phyloP scores from a whole-genome alignment of 805 yeast genomes.

The Candida wancherniae region DNA sequence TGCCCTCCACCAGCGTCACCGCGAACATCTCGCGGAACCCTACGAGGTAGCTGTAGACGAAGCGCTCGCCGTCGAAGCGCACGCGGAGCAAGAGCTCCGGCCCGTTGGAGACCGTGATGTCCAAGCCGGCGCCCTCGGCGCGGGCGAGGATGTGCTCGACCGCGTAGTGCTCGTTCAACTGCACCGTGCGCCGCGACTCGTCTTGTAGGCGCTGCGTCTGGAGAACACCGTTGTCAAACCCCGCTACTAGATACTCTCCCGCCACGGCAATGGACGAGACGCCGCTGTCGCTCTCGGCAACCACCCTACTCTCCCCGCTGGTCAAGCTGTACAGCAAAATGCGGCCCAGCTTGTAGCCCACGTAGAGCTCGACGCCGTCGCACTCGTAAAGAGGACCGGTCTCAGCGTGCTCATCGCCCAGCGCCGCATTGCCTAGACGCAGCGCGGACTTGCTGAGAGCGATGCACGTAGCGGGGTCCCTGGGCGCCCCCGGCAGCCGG shows the following conservation, averaged over 20 bases:
- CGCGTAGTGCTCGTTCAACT: constrained; percentile 6
- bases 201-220: constrained; percentile 9
- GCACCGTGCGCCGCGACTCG: constrained; percentile 1
- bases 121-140: not conserved
- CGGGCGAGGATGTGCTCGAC: constrained; percentile 6
- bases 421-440: constrained; percentile 1
- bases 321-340: constrained; percentile 21
- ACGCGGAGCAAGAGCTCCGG: constrained; percentile 21
- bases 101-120: constrained; percentile 20
- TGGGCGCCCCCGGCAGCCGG: constrained; percentile 18
- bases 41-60: constrained; percentile 15
- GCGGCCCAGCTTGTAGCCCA: constrained; percentile 39
- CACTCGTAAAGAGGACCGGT: constrained; percentile 44
- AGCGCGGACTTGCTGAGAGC: constrained; percentile 4
- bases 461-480: constrained; percentile 19
- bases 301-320: not conserved
- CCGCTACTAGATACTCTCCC: constrained; percentile 18
- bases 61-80: constrained; percentile 2
- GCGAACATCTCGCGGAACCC: constrained; percentile 24
- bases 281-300: no score
- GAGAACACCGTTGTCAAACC: constrained; percentile 17
- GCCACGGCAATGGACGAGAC: no score
- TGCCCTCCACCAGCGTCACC: constrained; percentile 12
- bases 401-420: constrained; percentile 15
- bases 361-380: constrained; percentile 37